These are phyloP conservation scores for Escallonia rubra DNA, from an alignment of 129 eudicot genomes.

Conservation along the genomic window DNA sequence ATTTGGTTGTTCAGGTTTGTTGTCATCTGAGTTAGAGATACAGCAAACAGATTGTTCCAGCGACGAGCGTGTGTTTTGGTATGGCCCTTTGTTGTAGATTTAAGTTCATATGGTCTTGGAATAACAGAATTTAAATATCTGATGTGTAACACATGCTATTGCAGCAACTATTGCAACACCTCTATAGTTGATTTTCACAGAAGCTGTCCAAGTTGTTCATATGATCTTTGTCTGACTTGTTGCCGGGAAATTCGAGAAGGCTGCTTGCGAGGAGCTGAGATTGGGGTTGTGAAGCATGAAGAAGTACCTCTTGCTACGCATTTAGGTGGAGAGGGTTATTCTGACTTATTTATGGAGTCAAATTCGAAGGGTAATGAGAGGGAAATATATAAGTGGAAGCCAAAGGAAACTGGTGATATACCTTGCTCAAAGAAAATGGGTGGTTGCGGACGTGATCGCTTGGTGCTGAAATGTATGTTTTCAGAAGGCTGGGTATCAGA, in stretches of 20 bases:
- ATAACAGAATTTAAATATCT: background rate
- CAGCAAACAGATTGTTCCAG: conserved; percentile 16
- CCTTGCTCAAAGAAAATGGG: conserved; percentile 48
- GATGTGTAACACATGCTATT: background rate
- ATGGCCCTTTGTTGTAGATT: background rate
- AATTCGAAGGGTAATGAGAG: background rate
- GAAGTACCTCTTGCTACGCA: background rate
- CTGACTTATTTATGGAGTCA: background rate
- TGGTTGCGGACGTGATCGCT: conserved; percentile 38
- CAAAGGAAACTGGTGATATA: conserved; percentile 33
- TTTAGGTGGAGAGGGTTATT: background rate
- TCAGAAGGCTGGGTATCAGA: conserved; percentile 24
- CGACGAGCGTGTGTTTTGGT: conserved; percentile 51
- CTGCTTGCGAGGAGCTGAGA: conserved; percentile 16
- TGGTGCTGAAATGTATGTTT: conserved; percentile 40
- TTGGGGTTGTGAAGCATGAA: conserved; percentile 20
- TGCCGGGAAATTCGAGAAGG: conserved; percentile 45
- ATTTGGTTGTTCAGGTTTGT: conserved; percentile 23
- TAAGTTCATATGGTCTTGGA: background rate
- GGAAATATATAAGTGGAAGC: conserved; percentile 20
- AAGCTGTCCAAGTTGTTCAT: conserved; percentile 49
- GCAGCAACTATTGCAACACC: conserved; percentile 49
- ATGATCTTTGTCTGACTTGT: conserved; percentile 58
- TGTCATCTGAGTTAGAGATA: conserved; percentile 25
- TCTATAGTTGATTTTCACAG: conserved; percentile 58